Conservation (phyloP, 2,329 filamentous ascomycete genomes). For the Phoma sp. region DNA sequence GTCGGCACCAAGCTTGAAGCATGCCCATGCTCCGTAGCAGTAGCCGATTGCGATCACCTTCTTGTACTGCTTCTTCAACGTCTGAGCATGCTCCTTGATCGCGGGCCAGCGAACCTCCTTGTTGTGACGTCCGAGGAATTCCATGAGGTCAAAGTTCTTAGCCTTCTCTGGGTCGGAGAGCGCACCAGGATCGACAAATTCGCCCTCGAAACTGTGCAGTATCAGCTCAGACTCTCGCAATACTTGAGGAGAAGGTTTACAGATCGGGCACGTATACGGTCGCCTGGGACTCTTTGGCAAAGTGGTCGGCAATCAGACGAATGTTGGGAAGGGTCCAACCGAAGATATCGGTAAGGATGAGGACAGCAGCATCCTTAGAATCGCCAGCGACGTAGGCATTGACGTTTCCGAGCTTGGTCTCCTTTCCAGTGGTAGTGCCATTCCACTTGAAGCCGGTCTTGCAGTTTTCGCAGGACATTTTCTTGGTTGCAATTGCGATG, state of each 20-base stretch:
- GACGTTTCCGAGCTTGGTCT: slow-evolving; percentile 47
- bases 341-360: slow-evolving; percentile 56
- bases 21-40: slow-evolving; percentile 56
- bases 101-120: slow-evolving; percentile 50
- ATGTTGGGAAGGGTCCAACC: slow-evolving; percentile 58
- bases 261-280: slow-evolving; percentile 57
- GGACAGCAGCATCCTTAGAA: slow-evolving; percentile 55
- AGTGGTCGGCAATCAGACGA: slow-evolving; percentile 57
- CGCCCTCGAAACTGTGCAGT: slow-evolving; percentile 38
- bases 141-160: slow-evolving; percentile 50
- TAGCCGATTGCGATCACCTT: slow-evolving; percentile 58
- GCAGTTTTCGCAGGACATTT: slow-evolving; percentile 46
- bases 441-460: slow-evolving; percentile 51
- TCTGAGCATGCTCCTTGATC: slow-evolving; percentile 47
- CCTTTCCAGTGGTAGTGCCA: slow-evolving; percentile 48
- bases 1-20: slow-evolving; percentile 42
- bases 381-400: slow-evolving; percentile 55
- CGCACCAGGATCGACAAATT: slow-evolving; percentile 37
- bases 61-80: slow-evolving; percentile 44
- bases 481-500: slow-evolving; percentile 7
- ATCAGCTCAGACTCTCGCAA: neutral
- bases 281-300: slow-evolving; percentile 55
- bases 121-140: slow-evolving; percentile 49
- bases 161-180: slow-evolving; percentile 37
- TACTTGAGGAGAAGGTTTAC: slow-evolving; percentile 23